Evolutionary conservation across 495 filamentous ascomycete species (phyloP).

Genomic region (Aspergillus bridgeri): DNA sequence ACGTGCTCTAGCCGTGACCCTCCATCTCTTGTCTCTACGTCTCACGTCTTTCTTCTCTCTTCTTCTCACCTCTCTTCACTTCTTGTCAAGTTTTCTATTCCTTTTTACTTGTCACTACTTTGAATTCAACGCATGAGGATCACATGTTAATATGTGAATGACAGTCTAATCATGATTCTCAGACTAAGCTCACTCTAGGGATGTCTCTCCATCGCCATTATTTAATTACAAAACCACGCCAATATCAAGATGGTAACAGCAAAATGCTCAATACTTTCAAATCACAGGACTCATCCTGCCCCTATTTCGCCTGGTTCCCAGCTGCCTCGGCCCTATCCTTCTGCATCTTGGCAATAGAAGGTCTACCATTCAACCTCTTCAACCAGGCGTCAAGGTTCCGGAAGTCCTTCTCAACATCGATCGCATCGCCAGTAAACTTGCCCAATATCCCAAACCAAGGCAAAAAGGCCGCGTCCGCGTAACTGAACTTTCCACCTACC

Average conservation of each 20-base stretch:
- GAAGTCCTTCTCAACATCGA: constrained; percentile 38
- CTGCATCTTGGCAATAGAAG: constrained; percentile 36
- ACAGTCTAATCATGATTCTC: too few relatives aligned
- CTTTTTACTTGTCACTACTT: too few relatives aligned
- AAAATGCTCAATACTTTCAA: background rate
- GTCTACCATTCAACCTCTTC: constrained; percentile 36
- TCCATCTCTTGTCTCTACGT: background rate
- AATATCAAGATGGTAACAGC: background rate
- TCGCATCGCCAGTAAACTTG: constrained; percentile 13
- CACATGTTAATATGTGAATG: too few relatives aligned
- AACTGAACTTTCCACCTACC: constrained; percentile 56
- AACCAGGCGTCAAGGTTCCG: constrained; percentile 43
- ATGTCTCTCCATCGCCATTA: too few relatives aligned
- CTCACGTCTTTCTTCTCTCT: background rate
- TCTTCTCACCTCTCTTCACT: background rate
- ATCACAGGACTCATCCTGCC: background rate
- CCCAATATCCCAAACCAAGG: constrained; percentile 43
- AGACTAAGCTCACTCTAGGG: too few relatives aligned
- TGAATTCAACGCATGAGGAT: too few relatives aligned
- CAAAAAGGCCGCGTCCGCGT: constrained; percentile 58
- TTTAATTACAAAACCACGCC: background rate
- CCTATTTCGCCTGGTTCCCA: constrained; percentile 9
- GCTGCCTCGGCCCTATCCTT: constrained; percentile 30
- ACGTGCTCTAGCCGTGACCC: constrained; percentile 7
- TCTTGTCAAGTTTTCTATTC: too few relatives aligned